Conservation (phyloP, 2,329 filamentous ascomycete species). For the Aspergillus hiratsukae region DNA sequence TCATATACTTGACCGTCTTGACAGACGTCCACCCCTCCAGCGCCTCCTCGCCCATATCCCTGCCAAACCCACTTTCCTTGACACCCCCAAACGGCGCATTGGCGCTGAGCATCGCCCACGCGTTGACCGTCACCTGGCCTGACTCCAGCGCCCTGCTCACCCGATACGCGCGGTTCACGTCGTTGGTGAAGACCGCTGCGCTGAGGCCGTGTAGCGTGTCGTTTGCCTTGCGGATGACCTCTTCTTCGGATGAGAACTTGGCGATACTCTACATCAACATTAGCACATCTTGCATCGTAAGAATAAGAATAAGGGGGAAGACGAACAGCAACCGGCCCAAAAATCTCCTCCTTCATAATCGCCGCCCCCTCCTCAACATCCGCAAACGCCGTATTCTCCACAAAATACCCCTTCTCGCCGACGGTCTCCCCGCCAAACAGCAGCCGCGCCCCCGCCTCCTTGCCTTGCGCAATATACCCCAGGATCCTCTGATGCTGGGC, state of each 20-base stretch:
- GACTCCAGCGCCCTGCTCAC: constrained; percentile 18
- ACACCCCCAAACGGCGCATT: constrained; percentile 25
- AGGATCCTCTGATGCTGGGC: constrained; percentile 21
- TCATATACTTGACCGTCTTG: constrained; percentile 17
- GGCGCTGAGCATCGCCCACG: constrained; percentile 22
- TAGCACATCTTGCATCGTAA: not conserved
- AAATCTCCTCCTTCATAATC: constrained; percentile 53
- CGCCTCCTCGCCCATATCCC: constrained; percentile 26
- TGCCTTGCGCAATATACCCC: constrained; percentile 20
- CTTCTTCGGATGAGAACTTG: constrained; percentile 56
- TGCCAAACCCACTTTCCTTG: constrained; percentile 25
- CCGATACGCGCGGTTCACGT: constrained; percentile 21
- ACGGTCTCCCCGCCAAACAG: constrained; percentile 21
- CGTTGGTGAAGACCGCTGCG: constrained; percentile 24
- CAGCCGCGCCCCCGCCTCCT: constrained; percentile 16
- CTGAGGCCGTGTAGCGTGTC: constrained; percentile 39
- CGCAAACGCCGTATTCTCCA: constrained; percentile 56
- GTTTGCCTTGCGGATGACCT: constrained; percentile 54
- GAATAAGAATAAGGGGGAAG: no score
- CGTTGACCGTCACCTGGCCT: constrained; percentile 25
- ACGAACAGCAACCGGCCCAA: constrained; percentile 50
- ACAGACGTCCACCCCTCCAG: constrained; percentile 21
- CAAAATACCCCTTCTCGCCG: constrained; percentile 53
- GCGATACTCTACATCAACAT: constrained; percentile 42
- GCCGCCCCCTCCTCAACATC: constrained; percentile 46